Base-by-base conservation (phyloP, 495 filamentous ascomycete genomes). In the Xylaria longipes region DNA sequence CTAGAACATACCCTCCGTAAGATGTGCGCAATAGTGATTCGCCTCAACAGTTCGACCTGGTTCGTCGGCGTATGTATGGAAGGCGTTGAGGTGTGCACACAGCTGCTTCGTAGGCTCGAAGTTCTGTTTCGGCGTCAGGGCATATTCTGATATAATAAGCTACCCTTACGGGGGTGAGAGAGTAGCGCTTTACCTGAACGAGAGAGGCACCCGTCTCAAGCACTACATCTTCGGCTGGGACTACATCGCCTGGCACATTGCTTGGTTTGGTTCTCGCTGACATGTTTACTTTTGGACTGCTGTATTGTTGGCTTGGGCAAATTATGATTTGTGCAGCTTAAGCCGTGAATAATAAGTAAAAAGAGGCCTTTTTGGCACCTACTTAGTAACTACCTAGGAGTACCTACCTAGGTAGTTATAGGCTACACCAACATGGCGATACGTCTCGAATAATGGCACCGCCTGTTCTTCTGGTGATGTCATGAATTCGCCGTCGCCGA, bases 41-140 rank as follows among this genome's bases (percentile, higher is more conserved):
- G 92, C 84, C 76, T 96, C 93, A 33, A 97, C 88, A 70, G 82
- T 84, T 29, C 91, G 87, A 0, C 82, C 84, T 0, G 89, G 89
- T 57, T 94, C 92, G 17, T 87, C 85, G 45, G 89, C 90, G 79
- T 95, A 95, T 69, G 89, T 87, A 80, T 97, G 94, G 82, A 94
- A 95, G 61, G 93, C 94, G 78, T 96, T 94, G 35, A 97, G 85
- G 77, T 94, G 91, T 4, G 91, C 94, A 80, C 95, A 97, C 73
- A 97, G 88, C 64, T 87, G 87, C 71, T 94, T 92, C 33, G 92
- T 76, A 0, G 94, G 94, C 0, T 83, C 82, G 78, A 97, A 94
- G 72, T 91, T 84, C 83, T 92, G 25, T 15, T 43, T 27, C 56
- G 17, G 39, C 1, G 60, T 77, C 29, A 78, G 65, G 7, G 25